phyloP scores from a whole-genome alignment of 495 filamentous ascomycete species.

The Annulohypoxylon moriforme region DNA sequence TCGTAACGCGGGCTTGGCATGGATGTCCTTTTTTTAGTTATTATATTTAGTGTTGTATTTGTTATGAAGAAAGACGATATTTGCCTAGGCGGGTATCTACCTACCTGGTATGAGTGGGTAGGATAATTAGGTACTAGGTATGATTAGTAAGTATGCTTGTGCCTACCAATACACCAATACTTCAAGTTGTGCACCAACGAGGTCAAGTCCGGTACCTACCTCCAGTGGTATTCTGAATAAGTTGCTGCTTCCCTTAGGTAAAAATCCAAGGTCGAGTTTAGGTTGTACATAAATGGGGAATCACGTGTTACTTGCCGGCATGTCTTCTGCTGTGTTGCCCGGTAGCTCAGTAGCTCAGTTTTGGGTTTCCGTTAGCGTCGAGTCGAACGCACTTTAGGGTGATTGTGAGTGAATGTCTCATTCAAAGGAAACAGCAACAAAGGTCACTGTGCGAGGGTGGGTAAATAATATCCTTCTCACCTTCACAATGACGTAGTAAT shows the following conservation, averaged over 20 bases:
- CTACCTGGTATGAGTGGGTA: neutral
- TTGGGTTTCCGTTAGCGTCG: conserved; percentile 35
- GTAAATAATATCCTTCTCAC: conserved; percentile 4
- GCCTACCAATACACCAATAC: too few relatives aligned
- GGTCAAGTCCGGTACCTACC: neutral
- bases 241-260: neutral
- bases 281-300: conserved; percentile 13
- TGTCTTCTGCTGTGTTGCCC: conserved; percentile 36
- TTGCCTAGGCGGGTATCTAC: neutral
- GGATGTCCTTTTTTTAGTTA: neutral
- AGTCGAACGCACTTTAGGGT: conserved; percentile 13
- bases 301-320: conserved; percentile 39
- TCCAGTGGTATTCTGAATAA: neutral
- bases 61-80: neutral
- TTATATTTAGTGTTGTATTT: neutral
- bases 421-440: conserved; percentile 21
- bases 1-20: conserved; percentile 35
- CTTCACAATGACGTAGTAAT: conserved; percentile 39
- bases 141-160: too few relatives aligned
- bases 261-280: conserved; percentile 15
- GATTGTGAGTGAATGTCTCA: conserved; percentile 28
- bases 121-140: too few relatives aligned
- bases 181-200: too few relatives aligned
- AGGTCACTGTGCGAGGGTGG: conserved; percentile 26
- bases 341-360: conserved; percentile 17